Evolutionary conservation across 2,329 filamentous ascomycete species (phyloP).

Genomic region (Aspergillus hiratsukae): DNA sequence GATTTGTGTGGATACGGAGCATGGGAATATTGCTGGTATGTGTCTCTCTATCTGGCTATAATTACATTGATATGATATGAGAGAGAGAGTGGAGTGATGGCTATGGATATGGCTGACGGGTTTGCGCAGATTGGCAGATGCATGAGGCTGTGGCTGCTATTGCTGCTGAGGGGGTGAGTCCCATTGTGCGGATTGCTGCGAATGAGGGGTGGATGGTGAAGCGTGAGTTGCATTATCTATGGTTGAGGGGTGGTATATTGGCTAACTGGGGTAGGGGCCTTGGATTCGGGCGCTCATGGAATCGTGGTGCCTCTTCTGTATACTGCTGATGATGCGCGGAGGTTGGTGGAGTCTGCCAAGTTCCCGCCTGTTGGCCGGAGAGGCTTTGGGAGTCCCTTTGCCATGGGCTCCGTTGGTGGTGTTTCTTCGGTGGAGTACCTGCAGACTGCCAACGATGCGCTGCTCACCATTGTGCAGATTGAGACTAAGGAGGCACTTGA

Average conservation of each 20-base stretch:
- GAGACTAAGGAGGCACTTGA: constrained; percentile 40
- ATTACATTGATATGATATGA: too few species aligned
- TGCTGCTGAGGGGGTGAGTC: constrained; percentile 39
- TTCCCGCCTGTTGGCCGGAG: constrained; percentile 54
- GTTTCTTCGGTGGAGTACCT: constrained; percentile 45
- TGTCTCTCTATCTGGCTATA: too few species aligned
- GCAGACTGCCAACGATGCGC: constrained; percentile 50
- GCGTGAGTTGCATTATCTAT: constrained; percentile 30
- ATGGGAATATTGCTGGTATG: constrained; percentile 53
- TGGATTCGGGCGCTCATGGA: constrained; percentile 58
- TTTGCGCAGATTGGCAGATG: constrained; percentile 39
- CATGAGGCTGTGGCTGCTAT: constrained; percentile 51
- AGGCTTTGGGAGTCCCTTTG: constrained; percentile 54
- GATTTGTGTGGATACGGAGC: constrained; percentile 53
- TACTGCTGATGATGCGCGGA: constrained; percentile 50
- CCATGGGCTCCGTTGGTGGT: constrained; percentile 41
- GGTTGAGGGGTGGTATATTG: too few species aligned
- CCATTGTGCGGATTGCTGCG: constrained; percentile 48
- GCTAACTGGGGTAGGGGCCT: constrained; percentile 45
- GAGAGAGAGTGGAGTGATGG: too few species aligned
- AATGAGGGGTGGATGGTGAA: constrained; percentile 62
- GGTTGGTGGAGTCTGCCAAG: constrained; percentile 50
- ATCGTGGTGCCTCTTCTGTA: constrained; percentile 53
- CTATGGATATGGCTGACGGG: not conserved
- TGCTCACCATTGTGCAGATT: constrained; percentile 48